Evolutionary conservation across 2,329 filamentous ascomycete species (phyloP).

Genomic region (Pyricularia grisea): DNA sequence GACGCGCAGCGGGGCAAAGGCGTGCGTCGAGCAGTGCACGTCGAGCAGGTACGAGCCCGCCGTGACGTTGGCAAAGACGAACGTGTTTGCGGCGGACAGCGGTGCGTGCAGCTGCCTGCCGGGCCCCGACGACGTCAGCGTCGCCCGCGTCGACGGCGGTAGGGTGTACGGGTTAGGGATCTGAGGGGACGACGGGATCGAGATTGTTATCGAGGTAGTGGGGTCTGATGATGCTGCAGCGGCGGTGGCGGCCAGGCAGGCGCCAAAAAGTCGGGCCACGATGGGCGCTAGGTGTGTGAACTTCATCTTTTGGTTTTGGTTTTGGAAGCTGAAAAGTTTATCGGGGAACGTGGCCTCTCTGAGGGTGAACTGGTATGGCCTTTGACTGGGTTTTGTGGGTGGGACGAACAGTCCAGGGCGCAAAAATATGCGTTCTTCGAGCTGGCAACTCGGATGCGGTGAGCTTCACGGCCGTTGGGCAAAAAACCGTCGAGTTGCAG

Average conservation of each 20-base stretch:
- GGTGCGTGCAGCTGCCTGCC: conserved; percentile 38
- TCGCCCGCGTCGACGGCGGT: conserved; percentile 58
- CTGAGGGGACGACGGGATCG: conserved; percentile 24
- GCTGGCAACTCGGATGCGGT: background rate
- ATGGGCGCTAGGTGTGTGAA: conserved; percentile 2
- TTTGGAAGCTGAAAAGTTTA: background rate
- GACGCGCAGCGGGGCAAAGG: conserved; percentile 71
- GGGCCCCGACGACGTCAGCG: conserved; percentile 33
- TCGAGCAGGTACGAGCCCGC: conserved; percentile 73
- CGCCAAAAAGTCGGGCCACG: conserved; percentile 13
- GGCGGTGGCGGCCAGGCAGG: conserved; percentile 19
- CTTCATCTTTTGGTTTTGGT: conserved; percentile 4
- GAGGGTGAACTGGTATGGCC: background rate
- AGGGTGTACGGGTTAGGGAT: conserved; percentile 43
- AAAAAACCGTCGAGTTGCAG: background rate
- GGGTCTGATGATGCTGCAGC: conserved; percentile 14
- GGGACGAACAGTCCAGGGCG: background rate
- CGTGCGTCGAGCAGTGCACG: conserved; percentile 63
- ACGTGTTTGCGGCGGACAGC: conserved; percentile 58
- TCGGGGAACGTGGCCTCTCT: background rate
- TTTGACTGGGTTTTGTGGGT: background rate
- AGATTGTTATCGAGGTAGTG: conserved; percentile 34
- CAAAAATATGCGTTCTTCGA: background rate
- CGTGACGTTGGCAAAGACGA: conserved; percentile 66
- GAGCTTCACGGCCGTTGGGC: background rate